Percentiles rank a stretch among this genome's conserved stretches.
phyloP scores from a whole-genome alignment of 73 alveolate genomes.

The Uronychia setigera region DNA sequence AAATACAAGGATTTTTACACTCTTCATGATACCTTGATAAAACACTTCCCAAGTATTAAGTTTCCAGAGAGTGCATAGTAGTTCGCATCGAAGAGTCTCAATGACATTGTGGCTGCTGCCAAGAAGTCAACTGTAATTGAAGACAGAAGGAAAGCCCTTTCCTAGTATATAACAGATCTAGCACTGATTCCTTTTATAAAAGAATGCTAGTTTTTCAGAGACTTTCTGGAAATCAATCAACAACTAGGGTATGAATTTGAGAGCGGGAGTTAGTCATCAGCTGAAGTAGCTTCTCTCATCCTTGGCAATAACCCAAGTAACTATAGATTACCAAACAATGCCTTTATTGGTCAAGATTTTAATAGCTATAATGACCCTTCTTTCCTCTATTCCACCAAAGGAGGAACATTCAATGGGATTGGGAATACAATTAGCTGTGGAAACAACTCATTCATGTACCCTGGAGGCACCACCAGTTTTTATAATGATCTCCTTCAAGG shows the following conservation, averaged over 20 bases:
- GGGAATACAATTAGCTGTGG: no score
- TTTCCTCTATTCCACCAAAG: not conserved
- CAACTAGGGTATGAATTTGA: not conserved
- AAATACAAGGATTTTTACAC: conserved; percentile 76
- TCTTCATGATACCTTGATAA: conserved; percentile 57
- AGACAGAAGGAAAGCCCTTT: conserved; percentile 42
- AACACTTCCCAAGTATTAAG: conserved; percentile 54
- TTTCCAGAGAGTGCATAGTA: conserved; percentile 31
- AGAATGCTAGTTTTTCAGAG: conserved; percentile 25
- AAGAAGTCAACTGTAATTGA: conserved; percentile 27
- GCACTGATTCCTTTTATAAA: conserved; percentile 56
- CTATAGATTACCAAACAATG: no score
- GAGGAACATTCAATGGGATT: no score
- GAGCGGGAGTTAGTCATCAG: not conserved
- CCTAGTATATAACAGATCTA: conserved; percentile 32
- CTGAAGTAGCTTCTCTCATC: not conserved
- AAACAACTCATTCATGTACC: not conserved
- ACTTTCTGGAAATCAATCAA: conserved; percentile 30
- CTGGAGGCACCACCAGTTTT: not conserved
- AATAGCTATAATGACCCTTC: not conserved
- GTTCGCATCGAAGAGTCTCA: conserved; percentile 20
- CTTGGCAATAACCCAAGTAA: not conserved
- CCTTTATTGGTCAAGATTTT: not conserved
- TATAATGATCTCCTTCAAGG: not conserved
- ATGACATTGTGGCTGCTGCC: conserved; percentile 24